Conservation (phyloP, 1,284 basidiomycete genomes). For the Phellinidium pouzarii region DNA sequence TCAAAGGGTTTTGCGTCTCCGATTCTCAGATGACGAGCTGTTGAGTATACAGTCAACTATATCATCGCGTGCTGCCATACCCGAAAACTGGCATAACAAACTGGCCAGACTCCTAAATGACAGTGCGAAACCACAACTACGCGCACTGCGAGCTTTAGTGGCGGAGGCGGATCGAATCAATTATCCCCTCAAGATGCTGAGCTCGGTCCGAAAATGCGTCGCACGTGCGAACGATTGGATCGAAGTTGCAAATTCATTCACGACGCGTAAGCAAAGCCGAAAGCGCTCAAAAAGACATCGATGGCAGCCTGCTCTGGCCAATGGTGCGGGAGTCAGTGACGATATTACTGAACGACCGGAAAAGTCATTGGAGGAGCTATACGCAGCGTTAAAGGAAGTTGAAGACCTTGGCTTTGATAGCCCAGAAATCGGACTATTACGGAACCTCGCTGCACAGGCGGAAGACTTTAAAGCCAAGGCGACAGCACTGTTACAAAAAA, state of each 20-base stretch:
- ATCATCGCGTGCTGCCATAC: constrained; percentile 66
- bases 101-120: constrained; percentile 63
- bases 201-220: constrained; percentile 72
- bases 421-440: constrained; percentile 60
- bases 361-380: constrained; percentile 59
- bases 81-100: constrained; percentile 70
- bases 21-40: constrained; percentile 79
- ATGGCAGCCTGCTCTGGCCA: constrained; percentile 37
- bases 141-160: constrained; percentile 69
- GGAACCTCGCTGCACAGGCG: constrained; percentile 53
- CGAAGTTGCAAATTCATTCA: constrained; percentile 65
- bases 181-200: constrained; percentile 66
- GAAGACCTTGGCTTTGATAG: constrained; percentile 74
- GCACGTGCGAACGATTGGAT: constrained; percentile 80
- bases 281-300: constrained; percentile 63
- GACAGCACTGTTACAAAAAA: constrained; percentile 36
- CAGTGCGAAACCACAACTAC: constrained; percentile 65
- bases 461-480: constrained; percentile 59
- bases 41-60: constrained; percentile 61
- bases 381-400: constrained; percentile 62
- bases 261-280: constrained; percentile 64
- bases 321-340: constrained; percentile 34
- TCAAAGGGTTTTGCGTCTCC: constrained; percentile 65
- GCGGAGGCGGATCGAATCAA: constrained; percentile 86
- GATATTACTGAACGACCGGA: constrained; percentile 63